phyloP scores from a whole-genome alignment of 2,329 filamentous ascomycete genomes.

The Apiospora sp. region DNA sequence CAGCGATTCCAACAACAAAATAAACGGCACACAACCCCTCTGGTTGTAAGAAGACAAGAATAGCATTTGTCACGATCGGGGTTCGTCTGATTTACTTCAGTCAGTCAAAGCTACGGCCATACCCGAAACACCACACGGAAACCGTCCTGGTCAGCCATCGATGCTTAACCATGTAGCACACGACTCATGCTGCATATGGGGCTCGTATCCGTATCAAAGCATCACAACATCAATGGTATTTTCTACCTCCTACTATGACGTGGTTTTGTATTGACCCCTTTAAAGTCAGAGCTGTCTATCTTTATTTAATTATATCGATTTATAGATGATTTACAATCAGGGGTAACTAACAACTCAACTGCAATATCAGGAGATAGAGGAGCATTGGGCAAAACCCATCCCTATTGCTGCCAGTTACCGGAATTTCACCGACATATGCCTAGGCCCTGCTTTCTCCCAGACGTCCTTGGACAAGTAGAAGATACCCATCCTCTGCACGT shows the following conservation, averaged over 20 bases:
- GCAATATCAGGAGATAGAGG: too few relatives aligned
- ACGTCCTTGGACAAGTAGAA: neutral
- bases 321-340: too few relatives aligned
- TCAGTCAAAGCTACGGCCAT: neutral
- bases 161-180: neutral
- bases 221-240: too few relatives aligned
- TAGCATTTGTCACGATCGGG: neutral
- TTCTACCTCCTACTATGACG: too few relatives aligned
- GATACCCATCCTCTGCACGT: slow-evolving; percentile 6
- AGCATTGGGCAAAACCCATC: too few relatives aligned
- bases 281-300: too few relatives aligned
- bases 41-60: neutral
- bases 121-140: neutral
- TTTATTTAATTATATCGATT: too few relatives aligned
- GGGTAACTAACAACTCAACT: too few relatives aligned
- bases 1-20: neutral
- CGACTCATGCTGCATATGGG: neutral
- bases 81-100: neutral
- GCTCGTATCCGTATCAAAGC: neutral
- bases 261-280: too few relatives aligned
- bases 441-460: slow-evolving; percentile 11
- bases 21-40: neutral
- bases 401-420: neutral
- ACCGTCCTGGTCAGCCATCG: neutral
- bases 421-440: neutral